Conservation (phyloP, 2,329 filamentous ascomycete species). For the Aspergillus glaucus region DNA sequence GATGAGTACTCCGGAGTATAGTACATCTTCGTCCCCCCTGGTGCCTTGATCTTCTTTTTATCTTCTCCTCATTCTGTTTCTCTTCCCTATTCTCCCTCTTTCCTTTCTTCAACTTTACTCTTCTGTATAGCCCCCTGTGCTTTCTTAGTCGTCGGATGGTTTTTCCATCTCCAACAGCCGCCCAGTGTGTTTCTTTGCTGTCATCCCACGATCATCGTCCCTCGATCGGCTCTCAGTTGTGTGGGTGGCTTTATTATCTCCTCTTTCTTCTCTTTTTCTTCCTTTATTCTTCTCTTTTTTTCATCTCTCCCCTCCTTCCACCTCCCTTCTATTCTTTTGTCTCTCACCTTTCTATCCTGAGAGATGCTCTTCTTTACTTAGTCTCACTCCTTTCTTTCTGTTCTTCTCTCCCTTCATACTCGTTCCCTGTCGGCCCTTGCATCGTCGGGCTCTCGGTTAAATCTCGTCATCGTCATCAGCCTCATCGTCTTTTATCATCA, state of each 20-base stretch:
- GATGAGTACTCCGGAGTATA: too few relatives aligned
- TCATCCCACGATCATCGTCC: not conserved
- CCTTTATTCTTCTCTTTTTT: constrained; percentile 1
- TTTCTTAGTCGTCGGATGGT: constrained; percentile 17
- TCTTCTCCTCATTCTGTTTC: not conserved
- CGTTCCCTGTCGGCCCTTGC: constrained; percentile 10
- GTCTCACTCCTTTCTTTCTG: constrained; percentile 7
- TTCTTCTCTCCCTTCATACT: constrained; percentile 13
- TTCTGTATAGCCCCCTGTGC: too few relatives aligned
- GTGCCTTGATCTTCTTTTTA: not conserved
- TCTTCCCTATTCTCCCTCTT: constrained; percentile 15
- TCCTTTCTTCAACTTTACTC: constrained; percentile 9
- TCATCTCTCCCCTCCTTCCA: constrained; percentile 2
- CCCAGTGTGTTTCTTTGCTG: constrained; percentile 10
- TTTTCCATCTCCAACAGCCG: constrained; percentile 27
- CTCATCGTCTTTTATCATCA: constrained; percentile 1
- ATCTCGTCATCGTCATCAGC: too few relatives aligned
- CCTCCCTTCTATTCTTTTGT: constrained; percentile 6
- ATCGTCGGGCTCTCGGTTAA: too few relatives aligned
- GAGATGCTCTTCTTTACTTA: constrained; percentile 1
- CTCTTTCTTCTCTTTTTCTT: constrained; percentile 3
- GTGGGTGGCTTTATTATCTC: constrained; percentile 4
- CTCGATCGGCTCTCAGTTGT: not conserved
- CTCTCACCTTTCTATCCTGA: constrained; percentile 11
- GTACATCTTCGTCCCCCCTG: not conserved